A percentile compares a stretch with the other conserved stretches of the same genome.
phyloP scores from a whole-genome alignment of 345 rosid genomes.

The Jatropha curcas region DNA sequence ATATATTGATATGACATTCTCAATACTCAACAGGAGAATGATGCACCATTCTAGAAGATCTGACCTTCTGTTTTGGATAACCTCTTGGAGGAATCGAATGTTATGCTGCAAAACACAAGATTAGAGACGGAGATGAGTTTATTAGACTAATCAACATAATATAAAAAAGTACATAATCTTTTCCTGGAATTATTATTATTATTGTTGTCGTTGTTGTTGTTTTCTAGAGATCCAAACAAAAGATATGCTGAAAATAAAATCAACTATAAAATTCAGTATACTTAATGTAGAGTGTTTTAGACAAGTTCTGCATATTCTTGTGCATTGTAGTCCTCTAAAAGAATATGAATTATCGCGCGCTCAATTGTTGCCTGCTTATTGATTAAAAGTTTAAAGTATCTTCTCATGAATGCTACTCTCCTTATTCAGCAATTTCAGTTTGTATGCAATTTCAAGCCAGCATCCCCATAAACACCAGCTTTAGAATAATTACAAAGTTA shows the following conservation, averaged over 20 bases:
- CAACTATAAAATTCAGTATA: not conserved
- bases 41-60: slow-evolving; percentile 91
- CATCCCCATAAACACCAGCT: not conserved
- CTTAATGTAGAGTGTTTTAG: not conserved
- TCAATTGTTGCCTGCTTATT: not conserved
- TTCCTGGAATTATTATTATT: not conserved
- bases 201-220: not conserved
- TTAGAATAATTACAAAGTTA: not conserved
- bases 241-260: too few species aligned
- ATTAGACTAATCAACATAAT: not conserved
- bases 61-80: slow-evolving; percentile 74
- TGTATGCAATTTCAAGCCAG: not conserved
- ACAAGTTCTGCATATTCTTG: not conserved
- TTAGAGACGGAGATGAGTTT: not conserved
- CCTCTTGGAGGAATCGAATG: slow-evolving; percentile 92
- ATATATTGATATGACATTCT: slow-evolving; percentile 66
- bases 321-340: too few species aligned
- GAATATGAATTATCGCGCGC: not conserved
- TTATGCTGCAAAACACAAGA: slow-evolving; percentile 64
- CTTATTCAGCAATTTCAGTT: too few species aligned
- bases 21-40: slow-evolving; percentile 69
- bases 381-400: too few species aligned
- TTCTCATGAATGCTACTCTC: too few species aligned
- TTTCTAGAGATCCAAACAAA: not conserved
- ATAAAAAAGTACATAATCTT: not conserved